phyloP scores from a whole-genome alignment of 257 asterid genomes.

The Solanum sitiens region DNA sequence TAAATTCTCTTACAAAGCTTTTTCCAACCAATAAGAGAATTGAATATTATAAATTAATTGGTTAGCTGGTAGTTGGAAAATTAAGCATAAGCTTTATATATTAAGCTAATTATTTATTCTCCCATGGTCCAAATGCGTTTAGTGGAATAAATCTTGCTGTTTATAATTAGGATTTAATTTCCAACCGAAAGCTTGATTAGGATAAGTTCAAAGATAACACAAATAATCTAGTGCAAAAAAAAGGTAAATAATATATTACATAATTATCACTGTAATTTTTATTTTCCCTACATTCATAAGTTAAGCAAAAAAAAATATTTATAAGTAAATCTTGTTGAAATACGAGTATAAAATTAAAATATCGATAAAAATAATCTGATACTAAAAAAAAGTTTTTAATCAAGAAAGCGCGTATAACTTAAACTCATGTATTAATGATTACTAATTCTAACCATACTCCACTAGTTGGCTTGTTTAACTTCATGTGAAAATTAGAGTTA shows the following conservation, averaged over 20 bases:
- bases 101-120: not conserved
- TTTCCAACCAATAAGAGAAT: not conserved
- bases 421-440: not conserved
- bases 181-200: not conserved
- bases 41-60: not conserved
- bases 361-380: not conserved
- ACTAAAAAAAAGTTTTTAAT: not conserved
- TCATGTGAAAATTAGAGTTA: not conserved
- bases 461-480: not conserved
- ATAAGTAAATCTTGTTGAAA: not conserved
- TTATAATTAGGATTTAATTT: not conserved
- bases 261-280: not conserved
- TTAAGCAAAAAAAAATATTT: not conserved
- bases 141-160: not conserved
- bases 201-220: not conserved
- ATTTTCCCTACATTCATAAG: not conserved
- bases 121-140: not conserved
- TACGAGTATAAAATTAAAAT: not conserved
- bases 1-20: not conserved
- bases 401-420: not conserved
- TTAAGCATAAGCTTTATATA: not conserved
- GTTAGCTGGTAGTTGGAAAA: not conserved
- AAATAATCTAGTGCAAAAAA: not conserved
- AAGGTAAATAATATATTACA: not conserved
- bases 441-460: not conserved